Conservation (phyloP, 345 rosid genomes). For the Angophora floribunda region DNA sequence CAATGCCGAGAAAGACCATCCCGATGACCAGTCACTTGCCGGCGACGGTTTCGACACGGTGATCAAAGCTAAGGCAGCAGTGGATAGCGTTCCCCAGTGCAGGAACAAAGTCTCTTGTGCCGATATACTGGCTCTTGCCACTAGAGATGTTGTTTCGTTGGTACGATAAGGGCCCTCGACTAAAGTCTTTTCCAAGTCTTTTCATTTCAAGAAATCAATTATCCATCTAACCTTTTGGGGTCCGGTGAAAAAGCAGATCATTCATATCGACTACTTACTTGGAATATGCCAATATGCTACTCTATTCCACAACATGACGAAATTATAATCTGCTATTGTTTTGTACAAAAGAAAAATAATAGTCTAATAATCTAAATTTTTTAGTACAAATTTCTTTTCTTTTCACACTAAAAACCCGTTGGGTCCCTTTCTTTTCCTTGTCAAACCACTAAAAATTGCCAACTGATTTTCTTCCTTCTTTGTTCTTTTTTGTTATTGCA, state of each 20-base stretch:
- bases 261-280: not conserved
- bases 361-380: not conserved
- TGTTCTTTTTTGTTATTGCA: not conserved
- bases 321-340: not conserved
- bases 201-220: not conserved
- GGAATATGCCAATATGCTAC: not conserved
- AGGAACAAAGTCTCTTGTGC: slow-evolving; percentile 91
- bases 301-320: not conserved
- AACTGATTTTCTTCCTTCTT: not conserved
- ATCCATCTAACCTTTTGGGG: not conserved
- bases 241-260: not conserved
- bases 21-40: slow-evolving; percentile 46
- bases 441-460: not conserved
- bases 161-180: slow-evolving; percentile 7
- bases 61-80: slow-evolving; percentile 72
- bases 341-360: not conserved
- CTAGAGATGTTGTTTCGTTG: slow-evolving; percentile 68
- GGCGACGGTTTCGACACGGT: slow-evolving; percentile 91
- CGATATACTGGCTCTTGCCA: slow-evolving; percentile 81
- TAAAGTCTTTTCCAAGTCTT: not conserved
- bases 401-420: not conserved
- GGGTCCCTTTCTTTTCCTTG: not conserved
- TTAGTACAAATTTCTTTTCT: not conserved
- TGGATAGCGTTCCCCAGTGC: slow-evolving; percentile 63
- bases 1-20: slow-evolving; percentile 48